Conservation (phyloP, 495 filamentous ascomycete species). For the Aspergillus haitiensis region DNA sequence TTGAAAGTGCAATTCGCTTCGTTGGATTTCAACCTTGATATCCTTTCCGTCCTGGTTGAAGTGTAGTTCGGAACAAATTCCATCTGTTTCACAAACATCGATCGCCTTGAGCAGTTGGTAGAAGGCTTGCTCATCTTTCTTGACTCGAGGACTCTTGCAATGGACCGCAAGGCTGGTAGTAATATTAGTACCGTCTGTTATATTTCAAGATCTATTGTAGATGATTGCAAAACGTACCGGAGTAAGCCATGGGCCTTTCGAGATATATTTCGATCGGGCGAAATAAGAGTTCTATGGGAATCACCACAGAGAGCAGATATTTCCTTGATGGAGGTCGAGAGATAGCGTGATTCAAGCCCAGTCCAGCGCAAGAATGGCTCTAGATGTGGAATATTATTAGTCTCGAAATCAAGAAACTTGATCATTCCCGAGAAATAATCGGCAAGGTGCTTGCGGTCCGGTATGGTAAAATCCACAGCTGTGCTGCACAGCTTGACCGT, state of each 20-base stretch:
- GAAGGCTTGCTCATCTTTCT: conserved; percentile 21
- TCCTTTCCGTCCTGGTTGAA: conserved; percentile 28
- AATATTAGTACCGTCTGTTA: not conserved
- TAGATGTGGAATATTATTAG: conserved; percentile 35
- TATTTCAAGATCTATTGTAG: not conserved
- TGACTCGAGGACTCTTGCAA: conserved; percentile 35
- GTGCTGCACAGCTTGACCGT: conserved; percentile 14
- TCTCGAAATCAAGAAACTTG: conserved; percentile 39
- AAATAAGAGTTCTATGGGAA: conserved; percentile 18
- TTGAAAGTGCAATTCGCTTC: conserved; percentile 34
- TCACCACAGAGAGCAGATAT: conserved; percentile 30
- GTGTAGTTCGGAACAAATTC: conserved; percentile 31
- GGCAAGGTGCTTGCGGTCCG: conserved; percentile 35
- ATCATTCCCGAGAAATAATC: conserved; percentile 29
- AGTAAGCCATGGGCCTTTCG: conserved; percentile 40
- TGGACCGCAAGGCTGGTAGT: conserved; percentile 24
- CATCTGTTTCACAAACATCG: conserved; percentile 29
- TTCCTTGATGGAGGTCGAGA: conserved; percentile 38
- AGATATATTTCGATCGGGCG: conserved; percentile 27
- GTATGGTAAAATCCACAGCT: conserved; percentile 34
- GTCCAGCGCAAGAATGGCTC: conserved; percentile 37
- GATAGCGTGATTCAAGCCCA: conserved; percentile 32
- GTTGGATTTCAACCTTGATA: conserved; percentile 19
- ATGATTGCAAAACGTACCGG: conserved; percentile 26
- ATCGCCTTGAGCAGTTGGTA: conserved; percentile 30